A percentile compares a stretch with the other conserved stretches of the same genome.
phyloP scores from a whole-genome alignment of 1,284 basidiomycete genomes.

The Ustilago hordei region DNA sequence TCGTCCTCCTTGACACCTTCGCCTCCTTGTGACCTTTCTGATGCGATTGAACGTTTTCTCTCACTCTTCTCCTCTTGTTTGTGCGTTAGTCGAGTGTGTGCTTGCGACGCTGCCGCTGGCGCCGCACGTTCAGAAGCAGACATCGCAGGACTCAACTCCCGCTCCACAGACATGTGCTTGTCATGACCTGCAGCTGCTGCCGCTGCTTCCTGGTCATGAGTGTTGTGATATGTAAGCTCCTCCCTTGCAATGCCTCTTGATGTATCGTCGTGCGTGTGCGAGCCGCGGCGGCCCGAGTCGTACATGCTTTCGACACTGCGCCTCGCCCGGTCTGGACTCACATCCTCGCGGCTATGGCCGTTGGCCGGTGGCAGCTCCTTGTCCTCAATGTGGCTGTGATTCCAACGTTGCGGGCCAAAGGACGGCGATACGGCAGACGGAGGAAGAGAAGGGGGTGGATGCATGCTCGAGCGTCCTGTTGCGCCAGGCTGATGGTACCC shows the following conservation, averaged over 20 bases:
- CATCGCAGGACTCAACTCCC: neutral
- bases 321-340: neutral
- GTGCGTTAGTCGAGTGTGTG: neutral
- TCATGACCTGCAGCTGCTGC: neutral
- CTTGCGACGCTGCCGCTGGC: neutral
- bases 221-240: neutral
- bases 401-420: slow-evolving; percentile 27
- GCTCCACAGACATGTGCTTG: neutral
- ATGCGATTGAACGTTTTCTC: neutral
- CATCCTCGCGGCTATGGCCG: slow-evolving; percentile 15
- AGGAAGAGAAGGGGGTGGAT: slow-evolving; percentile 27
- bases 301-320: neutral
- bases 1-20: neutral
- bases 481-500: slow-evolving; percentile 12
- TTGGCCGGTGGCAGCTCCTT: slow-evolving; percentile 3
- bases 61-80: neutral
- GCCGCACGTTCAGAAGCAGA: neutral
- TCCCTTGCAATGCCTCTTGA: neutral
- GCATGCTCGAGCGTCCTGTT: slow-evolving; percentile 9
- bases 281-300: neutral
- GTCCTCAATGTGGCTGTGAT: slow-evolving; percentile 10
- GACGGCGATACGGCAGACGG: slow-evolving; percentile 17
- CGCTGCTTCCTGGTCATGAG: neutral
- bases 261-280: neutral
- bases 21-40: neutral